Percentiles rank a stretch among this genome's conserved stretches.
Conservation (phyloP, 2,329 filamentous ascomycete genomes). For the Orbilia blumenaviensis region DNA sequence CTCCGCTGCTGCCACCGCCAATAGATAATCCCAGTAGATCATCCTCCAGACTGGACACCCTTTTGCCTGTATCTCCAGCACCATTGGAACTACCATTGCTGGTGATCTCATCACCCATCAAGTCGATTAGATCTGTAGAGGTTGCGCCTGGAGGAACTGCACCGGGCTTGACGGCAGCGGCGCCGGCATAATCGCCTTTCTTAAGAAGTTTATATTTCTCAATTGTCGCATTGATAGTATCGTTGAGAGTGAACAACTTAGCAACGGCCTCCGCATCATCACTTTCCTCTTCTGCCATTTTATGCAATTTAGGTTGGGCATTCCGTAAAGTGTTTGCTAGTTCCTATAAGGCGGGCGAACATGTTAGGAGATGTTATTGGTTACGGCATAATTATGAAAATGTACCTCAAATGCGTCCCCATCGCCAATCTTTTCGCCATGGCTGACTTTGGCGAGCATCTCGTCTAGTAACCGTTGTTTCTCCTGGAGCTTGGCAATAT, state of each 20-base stretch:
- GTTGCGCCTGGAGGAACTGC: constrained; percentile 72
- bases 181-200: constrained; percentile 87
- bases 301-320: constrained; percentile 97
- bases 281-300: constrained; percentile 99
- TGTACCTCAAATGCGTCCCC: constrained; percentile 73
- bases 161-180: constrained; percentile 78
- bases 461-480: constrained; percentile 93
- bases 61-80: constrained; percentile 62
- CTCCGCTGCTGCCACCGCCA: constrained; percentile 68
- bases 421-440: constrained; percentile 79
- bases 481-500: constrained; percentile 92
- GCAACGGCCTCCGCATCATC: constrained; percentile 95
- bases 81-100: constrained; percentile 66
- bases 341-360: constrained; percentile 67
- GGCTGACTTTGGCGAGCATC: constrained; percentile 82
- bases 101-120: constrained; percentile 87
- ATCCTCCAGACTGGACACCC: constrained; percentile 78
- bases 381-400: constrained; percentile 64
- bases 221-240: constrained; percentile 96
- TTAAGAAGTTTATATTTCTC: constrained; percentile 96
- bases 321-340: constrained; percentile 87
- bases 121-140: constrained; percentile 58
- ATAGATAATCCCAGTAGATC: constrained; percentile 90
- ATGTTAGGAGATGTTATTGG: constrained; percentile 2
- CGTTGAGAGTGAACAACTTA: constrained; percentile 95